phyloP scores from a whole-genome alignment of 2,329 filamentous ascomycete genomes.

The Dactylellina haptotyla region DNA sequence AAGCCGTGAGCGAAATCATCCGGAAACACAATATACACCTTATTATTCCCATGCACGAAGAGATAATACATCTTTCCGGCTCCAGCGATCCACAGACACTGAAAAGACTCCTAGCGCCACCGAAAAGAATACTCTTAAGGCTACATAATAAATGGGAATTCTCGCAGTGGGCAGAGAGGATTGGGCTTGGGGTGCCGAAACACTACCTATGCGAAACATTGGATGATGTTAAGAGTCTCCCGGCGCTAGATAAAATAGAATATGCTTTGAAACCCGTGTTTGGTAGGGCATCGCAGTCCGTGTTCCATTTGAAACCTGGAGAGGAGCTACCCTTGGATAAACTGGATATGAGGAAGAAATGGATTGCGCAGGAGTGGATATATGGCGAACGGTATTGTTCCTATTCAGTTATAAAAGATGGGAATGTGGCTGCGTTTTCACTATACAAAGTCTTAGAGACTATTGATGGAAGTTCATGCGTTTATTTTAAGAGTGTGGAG shows the following conservation, averaged over 20 bases:
- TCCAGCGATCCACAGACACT: slow-evolving; percentile 56
- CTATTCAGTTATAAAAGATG: slow-evolving; percentile 58
- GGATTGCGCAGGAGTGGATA: slow-evolving; percentile 60
- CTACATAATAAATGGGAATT: slow-evolving; percentile 60
- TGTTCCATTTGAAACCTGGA: slow-evolving; percentile 54
- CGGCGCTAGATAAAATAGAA: slow-evolving; percentile 53
- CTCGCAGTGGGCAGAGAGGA: slow-evolving; percentile 54
- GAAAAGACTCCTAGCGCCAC: slow-evolving; percentile 57
- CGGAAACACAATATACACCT: slow-evolving; percentile 55
- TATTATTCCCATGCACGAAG: slow-evolving; percentile 59
- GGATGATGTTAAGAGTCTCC: slow-evolving; percentile 53
- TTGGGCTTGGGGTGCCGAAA: slow-evolving; percentile 57
- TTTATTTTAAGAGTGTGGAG: slow-evolving; percentile 57
- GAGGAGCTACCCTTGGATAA: slow-evolving; percentile 23
- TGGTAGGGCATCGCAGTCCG: slow-evolving; percentile 57
- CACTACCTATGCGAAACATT: slow-evolving; percentile 57
- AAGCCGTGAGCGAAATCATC: slow-evolving; percentile 51
- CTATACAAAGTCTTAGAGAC: slow-evolving; percentile 59
- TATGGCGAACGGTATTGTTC: slow-evolving; percentile 58
- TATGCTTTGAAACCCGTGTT: slow-evolving; percentile 59
- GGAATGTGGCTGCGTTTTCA: slow-evolving; percentile 57
- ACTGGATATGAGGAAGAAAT: slow-evolving; percentile 53
- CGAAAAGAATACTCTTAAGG: slow-evolving; percentile 56
- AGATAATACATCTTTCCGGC: slow-evolving; percentile 59
- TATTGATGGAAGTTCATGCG: slow-evolving; percentile 58